Evolutionary conservation across 805 yeast species (phyloP).

Genomic region (Myxozyma geophila): DNA sequence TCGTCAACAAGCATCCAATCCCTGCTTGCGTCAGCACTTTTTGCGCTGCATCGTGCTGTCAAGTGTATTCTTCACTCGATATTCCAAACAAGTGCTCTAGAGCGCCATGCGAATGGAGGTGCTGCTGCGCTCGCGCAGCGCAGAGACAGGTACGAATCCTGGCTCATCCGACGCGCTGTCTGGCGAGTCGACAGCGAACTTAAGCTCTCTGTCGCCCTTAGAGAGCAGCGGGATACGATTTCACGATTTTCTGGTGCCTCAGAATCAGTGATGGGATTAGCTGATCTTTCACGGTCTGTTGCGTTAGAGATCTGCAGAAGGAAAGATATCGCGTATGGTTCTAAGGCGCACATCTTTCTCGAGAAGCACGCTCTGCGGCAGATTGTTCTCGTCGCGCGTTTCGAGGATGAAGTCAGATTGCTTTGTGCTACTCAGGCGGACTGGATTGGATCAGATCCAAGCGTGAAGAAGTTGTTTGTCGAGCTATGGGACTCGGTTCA

Average conservation of each 20-base stretch:
- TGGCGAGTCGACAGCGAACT: constrained; percentile 36
- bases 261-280: constrained; percentile 5
- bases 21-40: not conserved
- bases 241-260: constrained; percentile 13
- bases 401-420: constrained; percentile 8
- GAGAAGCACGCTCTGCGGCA: constrained; percentile 14
- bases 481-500: constrained; percentile 23
- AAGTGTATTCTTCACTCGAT: not conserved
- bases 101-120: not conserved
- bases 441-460: constrained; percentile 8
- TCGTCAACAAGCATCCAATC: not conserved
- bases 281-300: constrained; percentile 21
- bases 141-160: constrained; percentile 1
- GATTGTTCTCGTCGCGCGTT: constrained; percentile 19
- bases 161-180: constrained; percentile 29
- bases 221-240: constrained; percentile 19
- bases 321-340: constrained; percentile 22
- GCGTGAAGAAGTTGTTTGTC: not conserved
- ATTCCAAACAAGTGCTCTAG: not conserved
- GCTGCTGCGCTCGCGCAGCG: not conserved
- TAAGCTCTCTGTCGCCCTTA: constrained; percentile 24
- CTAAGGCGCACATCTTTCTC: constrained; percentile 20
- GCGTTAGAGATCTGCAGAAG: constrained; percentile 26
- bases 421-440: constrained; percentile 10
- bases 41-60: not conserved